phyloP scores from a whole-genome alignment of 768 basidiomycete genomes.

The Candolleomyces efflorescens region DNA sequence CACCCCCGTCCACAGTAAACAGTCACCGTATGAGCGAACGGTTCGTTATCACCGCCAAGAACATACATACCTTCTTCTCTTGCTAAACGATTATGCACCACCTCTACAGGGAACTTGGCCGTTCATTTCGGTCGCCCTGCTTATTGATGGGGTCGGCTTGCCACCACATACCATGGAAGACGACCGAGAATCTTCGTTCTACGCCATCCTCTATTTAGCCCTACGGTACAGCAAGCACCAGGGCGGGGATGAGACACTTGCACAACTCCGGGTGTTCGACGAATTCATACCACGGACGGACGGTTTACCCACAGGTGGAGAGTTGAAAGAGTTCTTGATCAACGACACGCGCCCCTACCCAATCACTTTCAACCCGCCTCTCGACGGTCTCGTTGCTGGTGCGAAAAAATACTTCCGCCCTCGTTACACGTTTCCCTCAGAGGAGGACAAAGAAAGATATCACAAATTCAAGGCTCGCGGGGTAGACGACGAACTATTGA shows the following conservation, averaged over 20 bases:
- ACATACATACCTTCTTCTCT: not conserved
- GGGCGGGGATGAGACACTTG: not conserved
- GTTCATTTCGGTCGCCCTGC: not conserved
- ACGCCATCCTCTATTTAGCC: not conserved
- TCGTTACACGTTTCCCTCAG: not conserved
- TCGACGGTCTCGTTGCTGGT: not conserved
- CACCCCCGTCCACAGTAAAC: not conserved
- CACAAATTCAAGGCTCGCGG: not conserved
- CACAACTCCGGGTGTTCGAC: not conserved
- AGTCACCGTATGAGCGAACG: not conserved
- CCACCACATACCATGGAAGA: not conserved
- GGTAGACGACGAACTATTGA: not conserved
- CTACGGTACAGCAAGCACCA: not conserved
- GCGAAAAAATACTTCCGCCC: not conserved
- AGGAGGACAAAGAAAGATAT: not conserved
- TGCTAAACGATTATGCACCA: no score
- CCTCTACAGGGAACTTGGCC: not conserved
- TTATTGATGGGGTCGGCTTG: not conserved
- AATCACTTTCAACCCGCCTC: not conserved
- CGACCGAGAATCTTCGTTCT: not conserved
- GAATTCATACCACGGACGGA: no score
- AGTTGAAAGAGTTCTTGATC: not conserved
- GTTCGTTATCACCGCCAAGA: not conserved
- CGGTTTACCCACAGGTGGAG: not conserved
- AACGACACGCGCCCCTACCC: not conserved